Base-by-base conservation (phyloP, 768 basidiomycete species). In the Sporobolomyces pararoseus region DNA sequence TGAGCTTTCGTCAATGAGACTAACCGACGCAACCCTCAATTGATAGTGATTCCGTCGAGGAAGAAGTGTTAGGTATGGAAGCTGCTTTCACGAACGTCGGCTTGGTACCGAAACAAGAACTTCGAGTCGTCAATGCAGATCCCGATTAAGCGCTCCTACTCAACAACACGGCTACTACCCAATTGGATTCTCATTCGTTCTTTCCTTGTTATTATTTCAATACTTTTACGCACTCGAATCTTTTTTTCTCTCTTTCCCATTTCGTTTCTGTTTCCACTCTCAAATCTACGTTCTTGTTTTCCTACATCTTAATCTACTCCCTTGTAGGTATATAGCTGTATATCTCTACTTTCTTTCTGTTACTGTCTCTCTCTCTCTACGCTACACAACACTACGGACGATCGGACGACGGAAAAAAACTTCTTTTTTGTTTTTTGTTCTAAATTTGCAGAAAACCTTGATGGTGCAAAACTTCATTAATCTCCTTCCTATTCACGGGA, bases 111-210 rank as follows among this genome's bases (percentile, higher is more conserved):
- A 44, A 44, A 14, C 63, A 44, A 32, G 57, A 59, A 35, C 37
- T 70, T 5, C 49, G 68, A 14, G 68, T 70, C 34, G 63, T 65
- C 57, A 70, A 70, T 32, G 68, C 63, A 29, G 68, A 69, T 44
- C 25, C 34, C 54, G 37, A 59, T 25, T 58, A 39, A 37, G n/a
- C 13, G 31, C 10, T 47, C 12, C 21, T 23, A 47, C 46, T 7
- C 46, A 14, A 13, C 46, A 13, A 13, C 21, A 13, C 21, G 14
- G 10, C 6, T 13, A 42, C 7, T 13, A 47, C 46, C 21, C 21
- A 14, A 14, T 13, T 47, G 13, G 10, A n/a, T 37, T 35, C 55
- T 39, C n/a, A 25, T 37, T 57, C 55, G 31, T 10, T 21, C 34
- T 12, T 19, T 7, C 31, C 9, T 21, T 57, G 55, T 57, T 57